Evolutionary conservation across 768 basidiomycete genomes (phyloP), one percentile per base, ranked within the genome.

Genomic region (Suillus bovinus): DNA sequence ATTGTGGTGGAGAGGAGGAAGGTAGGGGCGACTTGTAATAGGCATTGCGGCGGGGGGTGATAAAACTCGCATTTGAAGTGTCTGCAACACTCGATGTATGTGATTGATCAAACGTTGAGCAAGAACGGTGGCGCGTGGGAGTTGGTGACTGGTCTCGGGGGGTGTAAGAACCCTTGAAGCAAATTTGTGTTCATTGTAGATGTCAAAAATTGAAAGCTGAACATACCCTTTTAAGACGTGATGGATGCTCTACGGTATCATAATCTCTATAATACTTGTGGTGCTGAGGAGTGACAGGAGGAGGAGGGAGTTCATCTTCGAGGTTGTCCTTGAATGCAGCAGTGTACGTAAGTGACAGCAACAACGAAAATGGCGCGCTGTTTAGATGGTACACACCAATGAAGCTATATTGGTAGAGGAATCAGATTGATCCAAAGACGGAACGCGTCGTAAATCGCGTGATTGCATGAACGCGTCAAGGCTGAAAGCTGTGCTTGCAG

Each of bases 261-360:
- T 76, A 77, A 34, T 75, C 72, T 71, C 86, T 81, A 69, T 88
- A 88, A 69, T 88, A 86, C 69, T 78, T 87, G 70, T 71, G 80
- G 64, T 81, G 83, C 67, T 82, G 82, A n/a, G 87, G 86, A 5
- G 87, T 88, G 24, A 84, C 71, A 22, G 84, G 83, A 9, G 75
- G 83, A 9, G 75, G 70, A 10, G 68, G 63, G 39, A 70, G 58
- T 36, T 52, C 56, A 53, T 69, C 66, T 64, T 72, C 75, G 71
- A 75, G 75, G 67, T 69, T 52, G 55, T 70, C 70, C 73, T 77
- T 52, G 29, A 16, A 53, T 31, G 31, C 29, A 34, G 31, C 53
- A 55, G 27, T 39, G 64, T 71, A 63, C 62, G 63, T 65, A 59
- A 62, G 66, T 36, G 64, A 59, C 39, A 41, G 11, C n/a, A 46